Conservation (phyloP, 192 early-diverging fungal species). For the Gonapodya prolifera region DNA sequence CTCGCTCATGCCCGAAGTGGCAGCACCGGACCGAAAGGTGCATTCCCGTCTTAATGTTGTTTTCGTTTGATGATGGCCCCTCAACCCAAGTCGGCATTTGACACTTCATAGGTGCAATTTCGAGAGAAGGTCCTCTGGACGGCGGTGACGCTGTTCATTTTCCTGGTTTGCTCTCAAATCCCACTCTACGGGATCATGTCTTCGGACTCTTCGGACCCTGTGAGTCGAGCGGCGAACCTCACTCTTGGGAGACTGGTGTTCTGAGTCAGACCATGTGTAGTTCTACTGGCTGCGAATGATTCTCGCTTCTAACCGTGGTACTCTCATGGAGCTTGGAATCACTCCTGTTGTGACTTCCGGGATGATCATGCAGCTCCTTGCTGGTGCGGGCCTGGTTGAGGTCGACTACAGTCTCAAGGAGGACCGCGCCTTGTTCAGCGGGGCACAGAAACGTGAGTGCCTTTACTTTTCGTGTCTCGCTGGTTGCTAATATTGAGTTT, state of each 20-base stretch:
- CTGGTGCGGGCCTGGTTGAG: slow-evolving; percentile 96
- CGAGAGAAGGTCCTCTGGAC: slow-evolving; percentile 99
- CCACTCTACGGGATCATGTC: slow-evolving; percentile 99
- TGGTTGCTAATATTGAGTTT: too few species aligned
- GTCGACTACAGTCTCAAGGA: slow-evolving; percentile 98
- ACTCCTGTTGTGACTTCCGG: slow-evolving; percentile 98
- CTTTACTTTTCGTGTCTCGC: not conserved
- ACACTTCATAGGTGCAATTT: slow-evolving; percentile 75
- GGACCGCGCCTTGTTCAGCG: slow-evolving; percentile 95
- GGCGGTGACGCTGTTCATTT: slow-evolving; percentile 96
- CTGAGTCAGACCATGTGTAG: not conserved
- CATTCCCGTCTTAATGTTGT: not conserved
- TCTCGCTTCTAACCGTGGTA: slow-evolving; percentile 98
- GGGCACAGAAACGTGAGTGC: slow-evolving; percentile 74
- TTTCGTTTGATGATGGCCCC: too few species aligned
- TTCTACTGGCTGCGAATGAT: slow-evolving; percentile 99
- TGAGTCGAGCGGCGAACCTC: slow-evolving; percentile 17
- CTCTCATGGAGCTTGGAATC: slow-evolving; percentile 99
- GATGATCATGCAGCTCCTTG: slow-evolving; percentile 99
- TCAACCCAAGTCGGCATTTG: too few species aligned
- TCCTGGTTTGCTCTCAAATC: slow-evolving; percentile 98
- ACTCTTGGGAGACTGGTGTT: not conserved
- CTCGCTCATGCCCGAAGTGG: slow-evolving; percentile 95
- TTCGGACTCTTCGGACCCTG: slow-evolving; percentile 94
- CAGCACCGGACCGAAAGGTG: slow-evolving; percentile 93